A percentile compares a stretch with the other conserved stretches of the same genome.
Evolutionary conservation across 441 rosid genomes (phyloP).

Genomic region (Corymbia calophylla): DNA sequence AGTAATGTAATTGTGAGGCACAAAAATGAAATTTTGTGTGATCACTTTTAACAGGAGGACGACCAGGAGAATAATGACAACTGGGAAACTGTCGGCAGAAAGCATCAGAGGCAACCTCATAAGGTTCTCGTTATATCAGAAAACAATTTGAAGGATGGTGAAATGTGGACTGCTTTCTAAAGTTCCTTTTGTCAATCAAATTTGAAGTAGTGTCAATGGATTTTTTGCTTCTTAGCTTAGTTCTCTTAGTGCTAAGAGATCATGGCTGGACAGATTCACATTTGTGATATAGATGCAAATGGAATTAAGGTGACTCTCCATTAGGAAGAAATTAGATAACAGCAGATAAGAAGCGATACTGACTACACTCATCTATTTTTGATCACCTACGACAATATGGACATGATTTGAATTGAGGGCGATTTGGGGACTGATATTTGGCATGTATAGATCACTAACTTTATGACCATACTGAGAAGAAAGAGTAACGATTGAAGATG

Average conservation of each 20-base stretch:
- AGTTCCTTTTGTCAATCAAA: neutral
- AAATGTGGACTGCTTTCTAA: neutral
- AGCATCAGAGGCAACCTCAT: constrained; percentile 46
- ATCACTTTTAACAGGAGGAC: constrained; percentile 22
- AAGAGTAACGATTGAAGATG: neutral
- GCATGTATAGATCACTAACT: neutral
- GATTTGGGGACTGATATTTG: neutral
- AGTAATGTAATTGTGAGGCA: neutral
- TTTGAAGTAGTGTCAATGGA: neutral
- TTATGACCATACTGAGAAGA: neutral
- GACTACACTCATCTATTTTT: neutral
- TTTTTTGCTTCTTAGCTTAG: neutral
- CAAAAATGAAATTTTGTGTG: neutral
- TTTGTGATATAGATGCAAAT: neutral
- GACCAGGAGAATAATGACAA: constrained; percentile 39
- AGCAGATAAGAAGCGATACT: neutral
- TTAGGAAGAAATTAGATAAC: neutral
- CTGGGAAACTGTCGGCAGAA: constrained; percentile 81
- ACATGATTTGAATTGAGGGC: neutral
- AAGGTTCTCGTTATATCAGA: constrained; percentile 28
- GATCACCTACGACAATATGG: neutral
- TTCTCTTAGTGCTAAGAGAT: neutral
- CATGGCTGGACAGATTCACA: neutral
- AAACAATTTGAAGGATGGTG: neutral
- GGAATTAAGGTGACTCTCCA: neutral